Percentiles rank a stretch among this genome's conserved stretches.
phyloP scores from a whole-genome alignment of 2,329 filamentous ascomycete species.

The Rhynchosporium graminicola region DNA sequence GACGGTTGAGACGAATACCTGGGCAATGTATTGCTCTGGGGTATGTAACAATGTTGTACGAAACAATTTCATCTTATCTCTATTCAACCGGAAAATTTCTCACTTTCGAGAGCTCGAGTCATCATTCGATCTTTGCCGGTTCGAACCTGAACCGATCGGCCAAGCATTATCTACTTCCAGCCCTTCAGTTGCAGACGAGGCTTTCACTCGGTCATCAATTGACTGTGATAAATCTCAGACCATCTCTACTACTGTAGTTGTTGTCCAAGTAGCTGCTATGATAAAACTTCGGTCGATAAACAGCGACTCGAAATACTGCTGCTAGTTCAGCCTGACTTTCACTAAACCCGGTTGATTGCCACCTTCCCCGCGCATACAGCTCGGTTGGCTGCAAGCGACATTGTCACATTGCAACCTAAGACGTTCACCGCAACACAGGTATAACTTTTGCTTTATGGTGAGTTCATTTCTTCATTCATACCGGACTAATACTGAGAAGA shows the following conservation, averaged over 20 bases:
- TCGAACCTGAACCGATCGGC: too few relatives aligned
- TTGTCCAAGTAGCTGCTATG: not conserved
- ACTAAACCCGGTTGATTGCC: slow-evolving; percentile 1
- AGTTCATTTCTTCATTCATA: not conserved
- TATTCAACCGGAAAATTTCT: too few relatives aligned
- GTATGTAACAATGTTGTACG: not conserved
- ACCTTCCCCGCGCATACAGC: slow-evolving; percentile 6
- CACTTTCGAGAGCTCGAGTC: too few relatives aligned
- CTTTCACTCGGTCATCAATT: too few relatives aligned
- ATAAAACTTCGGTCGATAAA: not conserved
- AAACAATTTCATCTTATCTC: not conserved
- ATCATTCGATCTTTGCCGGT: too few relatives aligned
- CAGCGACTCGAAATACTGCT: not conserved
- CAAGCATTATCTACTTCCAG: not conserved
- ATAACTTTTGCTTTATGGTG: too few relatives aligned
- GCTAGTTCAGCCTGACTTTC: not conserved
- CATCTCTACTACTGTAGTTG: too few relatives aligned
- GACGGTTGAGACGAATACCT: not conserved
- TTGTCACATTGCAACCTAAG: not conserved
- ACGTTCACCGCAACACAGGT: not conserved
- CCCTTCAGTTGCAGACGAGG: not conserved
- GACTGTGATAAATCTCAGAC: too few relatives aligned
- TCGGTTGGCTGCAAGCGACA: slow-evolving; percentile 1
- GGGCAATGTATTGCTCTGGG: not conserved
- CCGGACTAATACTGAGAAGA: not conserved